These are phyloP conservation scores for Aspergillus costaricaensis DNA, from an alignment of 2,329 filamentous ascomycete genomes.

Conservation along the genomic window DNA sequence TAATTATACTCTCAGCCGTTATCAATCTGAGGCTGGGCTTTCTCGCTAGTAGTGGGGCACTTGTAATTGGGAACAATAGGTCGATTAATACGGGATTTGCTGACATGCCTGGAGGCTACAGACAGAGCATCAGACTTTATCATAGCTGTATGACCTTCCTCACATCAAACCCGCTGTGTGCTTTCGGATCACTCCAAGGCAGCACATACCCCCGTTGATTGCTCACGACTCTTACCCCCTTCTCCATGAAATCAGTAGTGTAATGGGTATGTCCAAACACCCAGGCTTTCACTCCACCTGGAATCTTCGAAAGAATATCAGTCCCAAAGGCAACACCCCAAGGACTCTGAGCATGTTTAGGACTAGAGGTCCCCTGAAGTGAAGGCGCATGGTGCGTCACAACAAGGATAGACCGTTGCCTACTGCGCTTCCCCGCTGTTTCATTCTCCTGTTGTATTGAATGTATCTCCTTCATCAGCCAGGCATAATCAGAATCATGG, in stretches of 20 bases:
- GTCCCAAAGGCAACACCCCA: conserved; percentile 57
- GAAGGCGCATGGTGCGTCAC: conserved; percentile 62
- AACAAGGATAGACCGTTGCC: conserved; percentile 45
- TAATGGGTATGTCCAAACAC: conserved; percentile 51
- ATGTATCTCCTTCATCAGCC: conserved; percentile 49
- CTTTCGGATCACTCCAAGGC: conserved; percentile 18
- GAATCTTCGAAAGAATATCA: conserved; percentile 43
- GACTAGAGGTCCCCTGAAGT: conserved; percentile 51
- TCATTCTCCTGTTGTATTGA: conserved; percentile 19
- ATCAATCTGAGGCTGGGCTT: no score
- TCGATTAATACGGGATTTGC: background rate
- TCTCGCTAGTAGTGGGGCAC: no score
- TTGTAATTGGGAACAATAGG: no score
- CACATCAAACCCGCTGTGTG: background rate
- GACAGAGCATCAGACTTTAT: background rate
- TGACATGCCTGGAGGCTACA: background rate
- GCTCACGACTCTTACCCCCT: conserved; percentile 40
- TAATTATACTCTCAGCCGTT: no score
- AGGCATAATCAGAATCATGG: conserved; percentile 53
- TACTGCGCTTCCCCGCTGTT: background rate
- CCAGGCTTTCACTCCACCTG: conserved; percentile 41
- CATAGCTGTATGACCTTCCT: background rate
- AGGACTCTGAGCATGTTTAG: conserved; percentile 50
- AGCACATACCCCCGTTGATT: conserved; percentile 50
- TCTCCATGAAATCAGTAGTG: conserved; percentile 43